phyloP scores from a whole-genome alignment of 73 alveolate genomes.

The Paramecium bursaria region DNA sequence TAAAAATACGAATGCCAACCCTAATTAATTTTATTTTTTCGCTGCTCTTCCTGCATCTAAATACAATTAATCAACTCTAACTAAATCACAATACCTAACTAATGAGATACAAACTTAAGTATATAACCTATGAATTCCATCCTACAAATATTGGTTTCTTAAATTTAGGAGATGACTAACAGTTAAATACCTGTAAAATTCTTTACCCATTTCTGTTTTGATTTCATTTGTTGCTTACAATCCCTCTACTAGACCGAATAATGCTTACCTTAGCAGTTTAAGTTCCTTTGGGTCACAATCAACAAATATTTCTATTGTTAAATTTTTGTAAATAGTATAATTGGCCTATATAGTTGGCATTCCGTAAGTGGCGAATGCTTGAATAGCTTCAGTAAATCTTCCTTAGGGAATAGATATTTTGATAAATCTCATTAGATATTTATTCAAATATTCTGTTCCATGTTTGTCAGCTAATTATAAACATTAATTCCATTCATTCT shows the following conservation, averaged over 20 bases:
- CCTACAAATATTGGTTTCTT: constrained; percentile 84
- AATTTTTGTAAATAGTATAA: constrained; percentile 92
- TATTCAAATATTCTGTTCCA: constrained; percentile 90
- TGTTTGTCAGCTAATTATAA: constrained; percentile 91
- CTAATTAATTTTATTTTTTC: constrained; percentile 83
- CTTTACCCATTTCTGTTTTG: constrained; percentile 82
- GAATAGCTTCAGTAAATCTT: constrained; percentile 94
- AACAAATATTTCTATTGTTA: constrained; percentile 96
- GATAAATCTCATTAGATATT: constrained; percentile 88
- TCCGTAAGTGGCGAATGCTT: constrained; percentile 89
- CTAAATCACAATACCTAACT: constrained; percentile 95
- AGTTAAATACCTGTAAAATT: constrained; percentile 82
- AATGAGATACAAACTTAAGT: constrained; percentile 93
- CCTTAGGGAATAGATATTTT: constrained; percentile 88
- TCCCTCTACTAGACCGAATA: constrained; percentile 84
- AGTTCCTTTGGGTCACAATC: constrained; percentile 95
- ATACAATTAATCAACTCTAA: constrained; percentile 97
- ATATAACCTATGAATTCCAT: constrained; percentile 83
- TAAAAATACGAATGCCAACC: constrained; percentile 92
- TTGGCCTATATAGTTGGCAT: constrained; percentile 92
- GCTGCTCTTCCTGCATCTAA: constrained; percentile 98
- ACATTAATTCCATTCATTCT: constrained; percentile 88
- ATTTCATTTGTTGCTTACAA: constrained; percentile 85
- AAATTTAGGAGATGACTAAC: constrained; percentile 87
- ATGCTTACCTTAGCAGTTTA: constrained; percentile 88